A percentile compares a stretch with the other conserved stretches of the same genome.
phyloP scores from a whole-genome alignment of 257 asterid genomes.

The Rehmannia glutinosa region DNA sequence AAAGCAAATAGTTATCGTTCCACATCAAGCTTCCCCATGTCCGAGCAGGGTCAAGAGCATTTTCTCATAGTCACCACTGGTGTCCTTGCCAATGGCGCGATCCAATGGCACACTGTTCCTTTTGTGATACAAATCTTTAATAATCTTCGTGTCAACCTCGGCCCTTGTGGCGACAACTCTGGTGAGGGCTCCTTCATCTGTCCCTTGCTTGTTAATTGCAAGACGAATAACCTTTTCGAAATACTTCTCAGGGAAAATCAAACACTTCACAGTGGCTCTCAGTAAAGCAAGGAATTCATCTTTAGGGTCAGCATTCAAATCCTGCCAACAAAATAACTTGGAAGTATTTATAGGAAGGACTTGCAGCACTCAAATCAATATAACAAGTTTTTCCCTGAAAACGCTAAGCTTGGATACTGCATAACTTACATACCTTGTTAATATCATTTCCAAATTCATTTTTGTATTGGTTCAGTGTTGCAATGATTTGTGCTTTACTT shows the following conservation, averaged over 20 bases:
- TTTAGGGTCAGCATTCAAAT: conserved; percentile 52
- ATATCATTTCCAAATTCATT: conserved; percentile 66
- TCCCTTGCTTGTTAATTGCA: conserved; percentile 60
- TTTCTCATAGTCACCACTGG: conserved; percentile 72
- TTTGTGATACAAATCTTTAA: conserved; percentile 64
- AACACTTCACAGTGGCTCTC: conserved; percentile 66
- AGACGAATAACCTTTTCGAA: conserved; percentile 66
- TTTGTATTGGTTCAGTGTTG: conserved; percentile 76
- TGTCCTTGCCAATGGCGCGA: conserved; percentile 58
- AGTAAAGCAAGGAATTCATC: conserved; percentile 59
- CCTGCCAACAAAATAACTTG: no score
- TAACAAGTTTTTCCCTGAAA: background rate
- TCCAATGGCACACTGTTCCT: conserved; percentile 70
- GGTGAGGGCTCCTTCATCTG: conserved; percentile 79
- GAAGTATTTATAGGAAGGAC: no score
- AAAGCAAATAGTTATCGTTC: no score
- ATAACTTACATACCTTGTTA: conserved; percentile 48
- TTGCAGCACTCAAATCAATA: conserved; percentile 15
- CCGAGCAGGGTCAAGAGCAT: conserved; percentile 68
- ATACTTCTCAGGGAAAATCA: conserved; percentile 69
- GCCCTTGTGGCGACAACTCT: conserved; percentile 82
- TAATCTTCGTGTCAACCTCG: conserved; percentile 61
- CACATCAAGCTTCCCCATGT: conserved; percentile 25
- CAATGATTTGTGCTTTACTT: conserved; percentile 92
- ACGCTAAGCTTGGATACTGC: background rate